Evolutionary conservation across 2,329 filamentous ascomycete species (phyloP), one percentile per base, ranked within the genome.

Genomic region (Chaetoscypha palmicola): DNA sequence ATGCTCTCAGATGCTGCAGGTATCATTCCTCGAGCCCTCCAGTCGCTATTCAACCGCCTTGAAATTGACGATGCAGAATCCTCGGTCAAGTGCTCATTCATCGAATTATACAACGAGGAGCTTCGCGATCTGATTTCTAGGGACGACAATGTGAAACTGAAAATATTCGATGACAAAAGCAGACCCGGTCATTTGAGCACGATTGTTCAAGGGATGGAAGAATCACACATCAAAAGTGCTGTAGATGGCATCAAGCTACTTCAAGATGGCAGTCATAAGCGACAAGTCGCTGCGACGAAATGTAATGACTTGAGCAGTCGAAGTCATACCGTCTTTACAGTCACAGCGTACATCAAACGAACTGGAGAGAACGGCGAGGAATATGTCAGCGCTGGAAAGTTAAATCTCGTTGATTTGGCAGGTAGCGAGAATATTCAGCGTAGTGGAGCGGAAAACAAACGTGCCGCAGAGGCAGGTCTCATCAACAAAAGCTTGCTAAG

Each of bases 221-320:
- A 98, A 66, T 84, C 85, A 5, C 86, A 95, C 62, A 94, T 98
- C 58, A 86, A 86, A 60, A 85, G 73, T 51, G 90, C 92, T 0
- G 74, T 77, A 10, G 84, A 89, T 39, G 92, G 92, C 48, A 90
- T 98, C 65, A 85, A 86, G 65, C 74, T 96, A 50, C 76, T 98
- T 35, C 87, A 92, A 57, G 76, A 83, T 51, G 94, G 92, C 50
- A 96, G 89, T 64, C 75, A 92, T 67, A 94, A 90, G 66, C 84
- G 92, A 38, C 92, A 98, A 65, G 92, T 98, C n/a, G 94, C 92
- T 4, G 89, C 94, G 3, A 98, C 92, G n/a, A 97, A 97, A 66
- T 98, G 92, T 76, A 98, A 98, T 63, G 92, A 98, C 58, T 78
- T 97, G 43, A 96, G 90, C 66, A 96, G 90, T 57, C 81, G 92